A percentile compares a stretch with the other conserved stretches of the same genome.
These are phyloP conservation scores for Theobroma cacao DNA, from an alignment of 345 rosid species.

Conservation along the genomic window DNA sequence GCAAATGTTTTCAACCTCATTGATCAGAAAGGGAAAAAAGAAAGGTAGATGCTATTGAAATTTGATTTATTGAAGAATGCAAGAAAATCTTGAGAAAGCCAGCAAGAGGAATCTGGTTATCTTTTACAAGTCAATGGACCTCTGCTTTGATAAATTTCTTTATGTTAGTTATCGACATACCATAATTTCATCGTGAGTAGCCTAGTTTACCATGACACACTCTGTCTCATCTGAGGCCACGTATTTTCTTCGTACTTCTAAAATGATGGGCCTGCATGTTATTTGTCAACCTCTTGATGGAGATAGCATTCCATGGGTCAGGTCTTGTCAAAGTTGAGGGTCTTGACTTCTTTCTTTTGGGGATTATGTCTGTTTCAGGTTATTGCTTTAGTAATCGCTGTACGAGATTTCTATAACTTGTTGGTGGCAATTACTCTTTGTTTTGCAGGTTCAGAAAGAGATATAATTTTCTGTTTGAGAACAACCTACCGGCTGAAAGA, in stretches of 20 bases:
- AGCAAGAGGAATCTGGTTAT: neutral
- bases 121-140: neutral
- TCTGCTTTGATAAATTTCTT: neutral
- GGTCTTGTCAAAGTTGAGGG: neutral
- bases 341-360: neutral
- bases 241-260: neutral
- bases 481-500: slow-evolving; percentile 63
- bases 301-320: neutral
- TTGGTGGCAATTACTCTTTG: neutral
- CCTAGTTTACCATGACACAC: neutral
- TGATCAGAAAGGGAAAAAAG: neutral
- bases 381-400: neutral
- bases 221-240: neutral
- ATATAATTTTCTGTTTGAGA: slow-evolving; percentile 63
- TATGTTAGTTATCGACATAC: neutral
- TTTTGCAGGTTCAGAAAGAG: slow-evolving; percentile 69
- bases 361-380: neutral
- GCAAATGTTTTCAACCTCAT: neutral
- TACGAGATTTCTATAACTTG: neutral
- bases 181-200: neutral
- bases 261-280: neutral
- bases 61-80: neutral
- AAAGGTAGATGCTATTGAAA: neutral
- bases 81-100: neutral
- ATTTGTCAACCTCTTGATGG: neutral